Base-by-base conservation (phyloP, 179 eudicot species). In the Beta lomatogona region DNA sequence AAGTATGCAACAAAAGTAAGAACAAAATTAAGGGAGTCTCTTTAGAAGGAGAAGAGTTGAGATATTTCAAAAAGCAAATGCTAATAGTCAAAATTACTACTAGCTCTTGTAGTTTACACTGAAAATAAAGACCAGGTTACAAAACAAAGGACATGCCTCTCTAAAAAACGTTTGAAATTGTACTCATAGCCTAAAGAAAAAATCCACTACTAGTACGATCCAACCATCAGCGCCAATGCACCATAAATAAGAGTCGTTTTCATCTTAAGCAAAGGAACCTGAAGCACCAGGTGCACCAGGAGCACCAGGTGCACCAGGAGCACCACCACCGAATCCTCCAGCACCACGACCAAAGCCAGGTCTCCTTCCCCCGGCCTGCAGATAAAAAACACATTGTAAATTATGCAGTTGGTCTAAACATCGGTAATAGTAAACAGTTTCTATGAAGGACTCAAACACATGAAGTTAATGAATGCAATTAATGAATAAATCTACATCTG, bases 311-410 rank as follows among this genome's bases (percentile, higher is more conserved):
- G 28, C 28, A 25, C 28, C 28, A 25, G 90, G 90, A 36, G 86
- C 89, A 45, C 88, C 90, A 54, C 91, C 91, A n/a, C 87, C 83
- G 76, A 68, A 85, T 45, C 97, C 89, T 3, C 98, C 98, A 45
- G 90, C 83, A 16, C 98, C 98, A 72, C 98, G 94, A 13, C 97
- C 98, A 77, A 91, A 94, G 4, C 90, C 92, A 22, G 88, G 84
- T 77, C 97, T 85, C 41, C 93, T 88, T 9, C 95, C 93, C 52
- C 97, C 94, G 58, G 92, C 93, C 98, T 94, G 90, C 87, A 84
- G 1, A 61, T 70, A 7, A 74, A 64, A 64, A 13, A 41, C 4
- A 18, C 15, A n/a, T 59, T 11, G 12, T 3, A 2, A 31, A n/a
- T 11, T 11, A 19, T 16, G 11, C 15, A n/a, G 44, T 0, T 5